These are phyloP conservation scores for Penicillium sp. DNA, from an alignment of 2,329 filamentous ascomycete genomes.

Conservation along the genomic window DNA sequence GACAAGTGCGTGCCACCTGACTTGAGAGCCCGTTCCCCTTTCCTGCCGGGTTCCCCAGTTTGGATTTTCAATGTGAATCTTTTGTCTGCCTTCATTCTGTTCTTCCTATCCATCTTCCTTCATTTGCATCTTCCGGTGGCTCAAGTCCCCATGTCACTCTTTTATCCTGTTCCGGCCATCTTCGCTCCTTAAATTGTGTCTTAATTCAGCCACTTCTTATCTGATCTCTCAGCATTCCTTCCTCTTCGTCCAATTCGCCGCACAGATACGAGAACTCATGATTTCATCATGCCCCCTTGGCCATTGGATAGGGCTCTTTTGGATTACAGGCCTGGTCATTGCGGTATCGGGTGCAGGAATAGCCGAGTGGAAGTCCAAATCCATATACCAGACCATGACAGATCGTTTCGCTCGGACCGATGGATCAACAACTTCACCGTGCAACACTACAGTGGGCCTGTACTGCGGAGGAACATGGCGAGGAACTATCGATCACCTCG, in stretches of 20 bases:
- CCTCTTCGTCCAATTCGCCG: background rate
- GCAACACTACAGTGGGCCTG: slow-evolving; percentile 31
- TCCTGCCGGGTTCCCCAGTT: background rate
- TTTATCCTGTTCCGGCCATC: background rate
- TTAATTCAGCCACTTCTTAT: background rate
- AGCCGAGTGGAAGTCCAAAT: slow-evolving; percentile 42
- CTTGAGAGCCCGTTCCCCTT: background rate
- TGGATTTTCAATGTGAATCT: background rate
- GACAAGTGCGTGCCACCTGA: slow-evolving; percentile 1
- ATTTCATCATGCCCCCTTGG: slow-evolving; percentile 1
- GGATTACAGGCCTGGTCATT: slow-evolving; percentile 6
- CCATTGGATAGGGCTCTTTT: slow-evolving; percentile 1
- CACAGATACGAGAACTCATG: slow-evolving; percentile 10
- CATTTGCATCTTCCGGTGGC: background rate
- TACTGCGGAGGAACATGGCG: slow-evolving; percentile 56
- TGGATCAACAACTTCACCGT: slow-evolving; percentile 33
- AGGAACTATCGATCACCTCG: slow-evolving; percentile 49
- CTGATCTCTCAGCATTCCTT: background rate
- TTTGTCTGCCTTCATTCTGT: background rate
- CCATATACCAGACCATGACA: slow-evolving; percentile 50
- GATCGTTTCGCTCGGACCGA: slow-evolving; percentile 48
- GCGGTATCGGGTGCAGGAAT: slow-evolving; percentile 25
- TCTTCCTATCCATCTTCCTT: background rate
- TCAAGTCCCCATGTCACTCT: slow-evolving; percentile 5
- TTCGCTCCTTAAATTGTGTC: background rate